These are phyloP conservation scores for Endogone sp. DNA, from an alignment of 192 early-diverging fungal genomes.

Conservation along the genomic window DNA sequence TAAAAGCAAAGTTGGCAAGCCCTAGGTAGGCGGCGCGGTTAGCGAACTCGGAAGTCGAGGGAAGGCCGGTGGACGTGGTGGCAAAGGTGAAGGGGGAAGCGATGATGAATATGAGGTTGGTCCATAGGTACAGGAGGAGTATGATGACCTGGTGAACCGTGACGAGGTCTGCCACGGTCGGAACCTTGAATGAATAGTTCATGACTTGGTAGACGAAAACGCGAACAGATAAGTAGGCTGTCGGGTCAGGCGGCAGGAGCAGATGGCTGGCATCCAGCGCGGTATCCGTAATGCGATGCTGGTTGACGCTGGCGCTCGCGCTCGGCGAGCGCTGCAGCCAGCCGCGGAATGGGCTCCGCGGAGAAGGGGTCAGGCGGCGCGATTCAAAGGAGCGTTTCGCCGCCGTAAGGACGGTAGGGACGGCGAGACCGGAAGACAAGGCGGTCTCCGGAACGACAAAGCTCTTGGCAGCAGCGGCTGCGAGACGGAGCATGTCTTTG, in stretches of 20 bases:
- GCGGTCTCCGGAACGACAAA: not conserved
- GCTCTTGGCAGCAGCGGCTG: not conserved
- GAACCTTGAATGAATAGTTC: not conserved
- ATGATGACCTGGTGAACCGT: not conserved
- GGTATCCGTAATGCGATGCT: not conserved
- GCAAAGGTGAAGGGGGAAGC: not conserved
- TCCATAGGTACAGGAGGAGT: not conserved
- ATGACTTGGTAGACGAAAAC: not conserved
- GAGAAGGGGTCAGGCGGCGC: not conserved
- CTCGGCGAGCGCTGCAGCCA: not conserved
- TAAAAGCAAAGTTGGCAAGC: slow-evolving; percentile 32
- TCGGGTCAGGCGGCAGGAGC: not conserved
- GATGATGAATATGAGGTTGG: not conserved
- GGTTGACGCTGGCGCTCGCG: not conserved
- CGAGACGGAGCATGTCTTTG: not conserved
- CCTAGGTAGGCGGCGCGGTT: slow-evolving; percentile 29
- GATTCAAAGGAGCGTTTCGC: not conserved
- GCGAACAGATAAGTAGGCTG: not conserved
- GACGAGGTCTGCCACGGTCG: not conserved
- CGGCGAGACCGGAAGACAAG: not conserved
- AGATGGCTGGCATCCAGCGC: not conserved
- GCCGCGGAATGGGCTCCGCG: not conserved
- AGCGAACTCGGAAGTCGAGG: slow-evolving; percentile 4
- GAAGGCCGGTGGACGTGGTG: not conserved
- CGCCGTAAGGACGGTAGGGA: not conserved